Evolutionary conservation across 768 basidiomycete species (phyloP).

Genomic region (Dioszegia hungarica): DNA sequence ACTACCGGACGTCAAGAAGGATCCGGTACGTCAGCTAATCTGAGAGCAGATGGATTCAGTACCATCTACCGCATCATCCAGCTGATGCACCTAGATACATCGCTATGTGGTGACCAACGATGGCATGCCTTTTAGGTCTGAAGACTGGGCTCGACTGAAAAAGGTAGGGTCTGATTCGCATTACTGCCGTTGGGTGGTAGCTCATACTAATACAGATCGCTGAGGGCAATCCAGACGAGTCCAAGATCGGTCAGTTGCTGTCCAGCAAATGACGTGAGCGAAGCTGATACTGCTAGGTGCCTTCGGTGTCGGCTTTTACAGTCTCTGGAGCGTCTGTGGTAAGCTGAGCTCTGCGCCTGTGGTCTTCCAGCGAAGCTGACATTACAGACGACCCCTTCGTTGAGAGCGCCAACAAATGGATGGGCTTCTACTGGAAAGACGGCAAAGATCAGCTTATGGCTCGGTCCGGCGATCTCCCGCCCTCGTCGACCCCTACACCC

Average conservation of each 20-base stretch:
- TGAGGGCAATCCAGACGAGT: slow-evolving; percentile 88
- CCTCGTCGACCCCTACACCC: slow-evolving; percentile 47
- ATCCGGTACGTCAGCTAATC: slow-evolving; percentile 54
- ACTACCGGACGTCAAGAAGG: slow-evolving; percentile 62
- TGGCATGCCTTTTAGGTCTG: slow-evolving; percentile 71
- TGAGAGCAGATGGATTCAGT: background rate
- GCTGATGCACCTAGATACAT: slow-evolving; percentile 54
- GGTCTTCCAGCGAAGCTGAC: background rate
- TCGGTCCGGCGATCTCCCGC: slow-evolving; percentile 62
- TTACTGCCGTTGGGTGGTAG: no score
- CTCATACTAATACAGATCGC: no score
- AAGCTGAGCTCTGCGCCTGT: background rate
- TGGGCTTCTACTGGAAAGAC: slow-evolving; percentile 95
- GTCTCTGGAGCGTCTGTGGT: slow-evolving; percentile 41
- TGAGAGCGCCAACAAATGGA: slow-evolving; percentile 66
- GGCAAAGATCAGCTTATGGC: slow-evolving; percentile 85
- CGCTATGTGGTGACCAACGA: slow-evolving; percentile 87
- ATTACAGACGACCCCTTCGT: slow-evolving; percentile 50
- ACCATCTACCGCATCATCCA: background rate
- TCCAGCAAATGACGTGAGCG: no score
- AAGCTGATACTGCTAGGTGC: slow-evolving; percentile 58
- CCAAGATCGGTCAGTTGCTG: slow-evolving; percentile 73
- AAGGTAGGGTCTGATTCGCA: no score
- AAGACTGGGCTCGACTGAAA: slow-evolving; percentile 84
- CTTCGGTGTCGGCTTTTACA: slow-evolving; percentile 38